Conservation (phyloP, 163 green algal species). For the Smithsoniella earleae region DNA sequence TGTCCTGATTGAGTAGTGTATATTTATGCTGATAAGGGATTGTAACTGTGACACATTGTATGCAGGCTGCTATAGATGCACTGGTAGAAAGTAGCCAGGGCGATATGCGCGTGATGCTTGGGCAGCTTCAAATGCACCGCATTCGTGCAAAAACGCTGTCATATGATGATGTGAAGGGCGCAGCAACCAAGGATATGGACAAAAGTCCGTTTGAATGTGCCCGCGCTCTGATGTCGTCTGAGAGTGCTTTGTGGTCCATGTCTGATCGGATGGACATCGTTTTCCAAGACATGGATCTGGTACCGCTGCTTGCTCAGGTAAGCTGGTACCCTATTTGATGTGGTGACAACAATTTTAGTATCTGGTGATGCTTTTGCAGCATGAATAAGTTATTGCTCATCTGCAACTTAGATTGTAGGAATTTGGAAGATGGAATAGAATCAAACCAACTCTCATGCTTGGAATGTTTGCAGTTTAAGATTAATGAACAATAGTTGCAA, state of each 20-base stretch:
- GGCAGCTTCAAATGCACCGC: conserved; percentile 82
- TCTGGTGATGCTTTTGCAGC: background rate
- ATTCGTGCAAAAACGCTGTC: conserved; percentile 47
- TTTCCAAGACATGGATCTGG: conserved; percentile 85
- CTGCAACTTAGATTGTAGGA: background rate
- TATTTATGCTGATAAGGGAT: background rate
- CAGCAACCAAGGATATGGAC: conserved; percentile 76
- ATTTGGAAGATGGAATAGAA: background rate
- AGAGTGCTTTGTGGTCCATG: conserved; percentile 43
- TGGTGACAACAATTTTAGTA: too few relatives aligned
- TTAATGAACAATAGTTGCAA: conserved; percentile 25
- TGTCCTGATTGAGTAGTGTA: too few relatives aligned
- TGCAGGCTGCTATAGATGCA: conserved; percentile 61
- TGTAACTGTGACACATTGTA: background rate
- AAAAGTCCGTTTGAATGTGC: conserved; percentile 77
- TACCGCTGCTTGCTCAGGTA: conserved; percentile 84
- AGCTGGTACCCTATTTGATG: too few relatives aligned
- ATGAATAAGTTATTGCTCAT: background rate
- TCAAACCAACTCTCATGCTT: too few relatives aligned
- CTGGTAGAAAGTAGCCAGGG: conserved; percentile 72
- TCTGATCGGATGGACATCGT: conserved; percentile 57
- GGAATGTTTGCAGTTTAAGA: conserved; percentile 23
- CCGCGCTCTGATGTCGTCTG: conserved; percentile 59
- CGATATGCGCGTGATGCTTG: conserved; percentile 87
- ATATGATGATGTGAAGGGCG: conserved; percentile 70